Evolutionary conservation across 257 asterid species (phyloP), one percentile per base, ranked within the genome.

Genomic region (Paulownia fortunei): DNA sequence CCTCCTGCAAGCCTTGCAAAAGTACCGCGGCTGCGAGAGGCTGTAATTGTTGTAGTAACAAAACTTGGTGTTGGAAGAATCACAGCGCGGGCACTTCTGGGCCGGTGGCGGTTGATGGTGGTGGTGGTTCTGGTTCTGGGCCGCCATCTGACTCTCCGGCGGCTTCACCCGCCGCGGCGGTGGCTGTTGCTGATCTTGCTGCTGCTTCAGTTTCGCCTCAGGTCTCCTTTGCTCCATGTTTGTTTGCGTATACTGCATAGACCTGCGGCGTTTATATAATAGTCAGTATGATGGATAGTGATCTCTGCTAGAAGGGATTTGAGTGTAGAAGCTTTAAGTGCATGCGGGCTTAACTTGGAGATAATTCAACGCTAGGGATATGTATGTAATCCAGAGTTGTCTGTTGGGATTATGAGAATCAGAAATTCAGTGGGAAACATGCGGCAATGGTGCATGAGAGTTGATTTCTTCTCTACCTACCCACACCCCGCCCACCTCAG

Each of bases 41-140:
- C 89, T 88, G 86, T 88, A 85, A 27, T 88, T 88, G 83, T 88
- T 88, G 86, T 88, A 85, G 49, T 88, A 85, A 54, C 89, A 88
- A n/a, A 88, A 87, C 76, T 85, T 87, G 23, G 92, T 87, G 80
- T 85, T 82, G 65, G 88, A 54, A 8, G 92, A 87, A 26, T 78
- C 85, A 30, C 91, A 87, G 19, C 91, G 88, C 39, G 87, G 91
- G 62, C 91, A 87, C 37, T 81, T 82, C 78, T 85, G 96, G 0
- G 79, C 79, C 34, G 86, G 91, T 0, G 85, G 95, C 21, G 87
- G 84, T 36, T 60, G 82, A 0, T 72, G 80, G 16, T 36, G 52
- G 9, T 76, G 77, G 54, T 56, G 69, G 16, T 46, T 62, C 5
- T 0, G 80, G 83, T 47, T 49, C 13, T 51, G 75, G 12, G 74